Evolutionary conservation across 208 protist species (phyloP).

Genomic region (Wallacemonas sp.): DNA sequence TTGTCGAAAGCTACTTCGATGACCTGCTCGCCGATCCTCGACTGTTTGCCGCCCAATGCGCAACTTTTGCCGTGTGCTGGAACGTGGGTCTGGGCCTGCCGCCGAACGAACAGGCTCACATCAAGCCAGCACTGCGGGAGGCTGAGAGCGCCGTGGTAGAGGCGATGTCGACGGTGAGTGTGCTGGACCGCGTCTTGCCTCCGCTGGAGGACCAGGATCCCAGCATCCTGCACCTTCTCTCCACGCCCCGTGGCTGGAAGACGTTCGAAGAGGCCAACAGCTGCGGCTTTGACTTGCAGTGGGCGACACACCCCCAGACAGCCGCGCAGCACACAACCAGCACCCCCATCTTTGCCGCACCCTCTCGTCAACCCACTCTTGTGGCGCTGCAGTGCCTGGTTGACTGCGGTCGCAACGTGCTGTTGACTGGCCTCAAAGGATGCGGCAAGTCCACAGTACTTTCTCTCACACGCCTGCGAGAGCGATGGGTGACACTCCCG

Average conservation of each 20-base stretch:
- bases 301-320: conserved; percentile 40
- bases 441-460: conserved; percentile 79
- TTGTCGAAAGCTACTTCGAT: conserved; percentile 23
- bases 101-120: not conserved
- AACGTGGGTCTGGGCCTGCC: conserved; percentile 10
- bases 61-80: conserved; percentile 19
- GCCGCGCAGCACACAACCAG: conserved; percentile 39
- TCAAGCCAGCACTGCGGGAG: conserved; percentile 14
- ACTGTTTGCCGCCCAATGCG: conserved; percentile 36
- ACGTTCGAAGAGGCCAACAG: conserved; percentile 45
- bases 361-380: conserved; percentile 54
- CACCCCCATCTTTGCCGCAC: conserved; percentile 57
- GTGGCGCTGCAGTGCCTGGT: conserved; percentile 70
- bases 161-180: conserved; percentile 14
- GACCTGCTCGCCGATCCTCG: conserved; percentile 27
- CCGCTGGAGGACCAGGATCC: conserved; percentile 35
- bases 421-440: conserved; percentile 46
- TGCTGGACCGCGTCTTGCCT: conserved; percentile 35
- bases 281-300: conserved; percentile 39
- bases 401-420: conserved; percentile 72
- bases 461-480: conserved; percentile 45
- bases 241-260: conserved; percentile 64
- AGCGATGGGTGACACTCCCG: conserved; percentile 58
- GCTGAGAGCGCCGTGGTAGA: conserved; percentile 15
- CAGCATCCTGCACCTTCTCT: conserved; percentile 40